A percentile compares a stretch with the other conserved stretches of the same genome.
Conservation (phyloP, 2,329 filamentous ascomycete species). For the Helotiales sp. region DNA sequence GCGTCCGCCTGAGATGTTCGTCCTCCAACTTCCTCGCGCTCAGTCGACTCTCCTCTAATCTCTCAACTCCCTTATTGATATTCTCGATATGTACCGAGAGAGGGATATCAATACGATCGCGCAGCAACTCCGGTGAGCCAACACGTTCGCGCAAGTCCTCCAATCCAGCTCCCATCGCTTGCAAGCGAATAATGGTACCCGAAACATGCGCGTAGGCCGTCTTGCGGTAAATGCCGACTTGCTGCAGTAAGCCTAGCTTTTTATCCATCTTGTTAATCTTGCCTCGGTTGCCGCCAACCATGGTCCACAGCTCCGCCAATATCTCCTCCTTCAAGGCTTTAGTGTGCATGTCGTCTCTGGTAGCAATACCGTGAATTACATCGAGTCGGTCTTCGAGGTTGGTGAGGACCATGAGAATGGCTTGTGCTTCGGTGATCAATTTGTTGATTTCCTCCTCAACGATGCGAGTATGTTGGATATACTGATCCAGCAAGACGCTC, state of each 20-base stretch:
- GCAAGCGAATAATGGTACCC: slow-evolving; percentile 72
- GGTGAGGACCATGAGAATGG: slow-evolving; percentile 67
- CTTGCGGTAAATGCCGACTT: slow-evolving; percentile 69
- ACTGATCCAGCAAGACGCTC: slow-evolving; percentile 70
- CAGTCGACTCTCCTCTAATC: slow-evolving; percentile 68
- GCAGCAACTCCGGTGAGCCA: slow-evolving; percentile 65
- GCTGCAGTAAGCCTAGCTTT: slow-evolving; percentile 66
- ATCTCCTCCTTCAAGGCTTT: slow-evolving; percentile 67
- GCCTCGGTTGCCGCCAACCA: slow-evolving; percentile 70
- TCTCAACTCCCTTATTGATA: slow-evolving; percentile 73
- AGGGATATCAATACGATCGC: slow-evolving; percentile 59
- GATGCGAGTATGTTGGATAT: slow-evolving; percentile 71
- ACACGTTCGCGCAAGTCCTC: slow-evolving; percentile 75
- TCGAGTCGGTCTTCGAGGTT: slow-evolving; percentile 72
- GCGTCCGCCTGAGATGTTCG: slow-evolving; percentile 58
- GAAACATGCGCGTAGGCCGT: slow-evolving; percentile 71
- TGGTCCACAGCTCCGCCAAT: slow-evolving; percentile 73
- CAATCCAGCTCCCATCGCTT: slow-evolving; percentile 72
- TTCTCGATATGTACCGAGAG: slow-evolving; percentile 76
- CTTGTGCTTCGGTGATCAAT: slow-evolving; percentile 73
- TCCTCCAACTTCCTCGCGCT: slow-evolving; percentile 64
- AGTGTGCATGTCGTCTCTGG: slow-evolving; percentile 64
- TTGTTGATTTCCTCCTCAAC: slow-evolving; percentile 71
- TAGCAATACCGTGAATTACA: slow-evolving; percentile 71
- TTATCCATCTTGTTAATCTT: slow-evolving; percentile 64